Base-by-base conservation (phyloP, 306 rosid species). In the Spatholobus suberectus region DNA sequence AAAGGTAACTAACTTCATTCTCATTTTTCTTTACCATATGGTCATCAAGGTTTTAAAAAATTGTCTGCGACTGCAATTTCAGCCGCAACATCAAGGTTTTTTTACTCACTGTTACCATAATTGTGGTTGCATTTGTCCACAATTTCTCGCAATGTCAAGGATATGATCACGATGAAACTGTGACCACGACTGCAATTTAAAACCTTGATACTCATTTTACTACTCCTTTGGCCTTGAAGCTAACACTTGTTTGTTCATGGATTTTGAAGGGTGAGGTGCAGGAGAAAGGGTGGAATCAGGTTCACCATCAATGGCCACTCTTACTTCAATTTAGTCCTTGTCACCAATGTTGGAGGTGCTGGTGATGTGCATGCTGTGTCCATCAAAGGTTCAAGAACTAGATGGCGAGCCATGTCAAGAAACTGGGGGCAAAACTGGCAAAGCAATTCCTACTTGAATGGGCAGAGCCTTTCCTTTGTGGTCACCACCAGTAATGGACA, bases 381-480 rank as follows among this genome's bases (percentile, higher is more conserved):
- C 27, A 83, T 88, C 44, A 85, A 85, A 82, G 91, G 91, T 7
- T 88, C 91, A 47, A 85, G 78, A 41, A 77, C 87, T 0, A 80
- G 91, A 75, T 88, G 91, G 91, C 86, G 80, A 73, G 74, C 89
- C 46, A 88, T 88, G 91, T 85, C 87, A 75, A 84, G 87, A 44
- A 84, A 84, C 27, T 84, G 87, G 87, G 87, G 84, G 24, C 87
- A 84, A 80, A 84, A 84, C 27, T 84, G 87, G 87, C 87, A 84
- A 32, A 84, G 87, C 73, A 84, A 84, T 61, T 80, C 89, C 2
- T 83, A 83, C 70, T 79, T 88, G 2, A 81, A 88, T 80, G 89
- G 91, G 3, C 89, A 88, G 34, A 78, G 84, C n/a, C 91, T 88
- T 41, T 88, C 91, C 3, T 83, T 87, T 74, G 40, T 77, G 65